phyloP scores from a whole-genome alignment of 2,329 filamentous ascomycete genomes.

The Claviceps lovelessii region DNA sequence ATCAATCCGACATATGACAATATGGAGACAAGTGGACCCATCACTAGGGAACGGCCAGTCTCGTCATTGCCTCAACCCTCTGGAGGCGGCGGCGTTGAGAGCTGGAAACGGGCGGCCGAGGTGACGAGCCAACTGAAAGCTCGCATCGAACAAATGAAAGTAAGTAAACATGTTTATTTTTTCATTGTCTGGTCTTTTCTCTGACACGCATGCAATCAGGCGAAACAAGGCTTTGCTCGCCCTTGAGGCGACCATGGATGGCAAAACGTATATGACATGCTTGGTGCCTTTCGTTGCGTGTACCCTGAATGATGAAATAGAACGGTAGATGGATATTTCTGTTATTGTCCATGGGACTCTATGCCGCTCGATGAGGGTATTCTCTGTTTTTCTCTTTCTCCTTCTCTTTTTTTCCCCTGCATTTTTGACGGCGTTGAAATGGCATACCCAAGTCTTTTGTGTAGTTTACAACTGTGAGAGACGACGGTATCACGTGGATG shows the following conservation, averaged over 20 bases:
- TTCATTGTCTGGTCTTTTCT: not conserved
- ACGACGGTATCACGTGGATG: not conserved
- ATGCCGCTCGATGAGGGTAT: not conserved
- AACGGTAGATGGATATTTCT: not conserved
- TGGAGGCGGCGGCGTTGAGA: conserved; percentile 42
- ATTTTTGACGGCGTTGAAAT: conserved; percentile 21
- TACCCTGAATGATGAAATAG: not conserved
- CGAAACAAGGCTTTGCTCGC: conserved; percentile 18
- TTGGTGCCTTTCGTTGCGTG: conserved; percentile 2
- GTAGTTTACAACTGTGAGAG: conserved; percentile 6
- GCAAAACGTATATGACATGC: not conserved
- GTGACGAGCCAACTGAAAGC: conserved; percentile 96
- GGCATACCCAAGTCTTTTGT: conserved; percentile 16
- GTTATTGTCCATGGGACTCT: not conserved
- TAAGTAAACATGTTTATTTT: conserved; percentile 16
- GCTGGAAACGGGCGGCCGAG: conserved; percentile 93
- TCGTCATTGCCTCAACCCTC: conserved; percentile 23
- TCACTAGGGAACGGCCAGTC: conserved; percentile 19
- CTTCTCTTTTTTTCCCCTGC: conserved; percentile 7
- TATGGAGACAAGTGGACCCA: conserved; percentile 15
- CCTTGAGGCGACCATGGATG: conserved; percentile 9
- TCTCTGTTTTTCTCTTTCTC: conserved; percentile 2
- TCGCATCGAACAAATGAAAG: conserved; percentile 97
- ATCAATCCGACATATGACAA: conserved; percentile 19
- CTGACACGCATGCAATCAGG: conserved; percentile 7